phyloP scores from a whole-genome alignment of 2,329 filamentous ascomycete species.

The Arachnomyces sp. region DNA sequence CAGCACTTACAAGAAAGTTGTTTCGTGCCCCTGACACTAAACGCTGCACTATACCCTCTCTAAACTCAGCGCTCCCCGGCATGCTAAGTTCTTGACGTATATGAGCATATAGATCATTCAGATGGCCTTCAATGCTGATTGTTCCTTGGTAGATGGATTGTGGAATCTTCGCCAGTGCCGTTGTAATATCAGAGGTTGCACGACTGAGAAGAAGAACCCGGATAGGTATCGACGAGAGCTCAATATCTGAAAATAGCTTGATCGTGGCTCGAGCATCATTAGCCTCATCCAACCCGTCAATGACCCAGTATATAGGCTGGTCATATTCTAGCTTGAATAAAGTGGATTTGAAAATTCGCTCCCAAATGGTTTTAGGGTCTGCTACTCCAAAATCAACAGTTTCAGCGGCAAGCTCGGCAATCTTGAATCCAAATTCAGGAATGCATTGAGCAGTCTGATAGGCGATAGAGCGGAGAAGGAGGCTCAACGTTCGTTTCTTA shows the following conservation, averaged over 20 bases:
- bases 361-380: conserved; percentile 12
- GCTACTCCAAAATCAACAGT: conserved; percentile 4
- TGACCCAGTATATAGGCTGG: conserved; percentile 12
- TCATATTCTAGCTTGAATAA: conserved; percentile 9
- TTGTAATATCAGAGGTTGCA: conserved; percentile 5
- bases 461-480: conserved; percentile 12
- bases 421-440: conserved; percentile 3
- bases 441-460: conserved; percentile 10
- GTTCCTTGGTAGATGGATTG: no score
- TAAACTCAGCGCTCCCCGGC: conserved; percentile 25
- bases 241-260: conserved; percentile 4
- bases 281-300: conserved; percentile 17
- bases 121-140: no score
- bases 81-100: no score
- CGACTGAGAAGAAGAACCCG: conserved; percentile 11
- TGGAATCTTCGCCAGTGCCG: no score
- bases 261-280: conserved; percentile 3
- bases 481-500: conserved; percentile 7
- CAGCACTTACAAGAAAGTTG: no score
- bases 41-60: no score
- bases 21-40: no score
- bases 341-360: conserved; percentile 9
- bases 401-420: conserved; percentile 4
- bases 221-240: conserved; percentile 4
- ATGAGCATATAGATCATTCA: no score